A percentile compares a stretch with the other conserved stretches of the same genome.
Conservation (phyloP, 2,329 filamentous ascomycete species). For the Alternaria sp. region DNA sequence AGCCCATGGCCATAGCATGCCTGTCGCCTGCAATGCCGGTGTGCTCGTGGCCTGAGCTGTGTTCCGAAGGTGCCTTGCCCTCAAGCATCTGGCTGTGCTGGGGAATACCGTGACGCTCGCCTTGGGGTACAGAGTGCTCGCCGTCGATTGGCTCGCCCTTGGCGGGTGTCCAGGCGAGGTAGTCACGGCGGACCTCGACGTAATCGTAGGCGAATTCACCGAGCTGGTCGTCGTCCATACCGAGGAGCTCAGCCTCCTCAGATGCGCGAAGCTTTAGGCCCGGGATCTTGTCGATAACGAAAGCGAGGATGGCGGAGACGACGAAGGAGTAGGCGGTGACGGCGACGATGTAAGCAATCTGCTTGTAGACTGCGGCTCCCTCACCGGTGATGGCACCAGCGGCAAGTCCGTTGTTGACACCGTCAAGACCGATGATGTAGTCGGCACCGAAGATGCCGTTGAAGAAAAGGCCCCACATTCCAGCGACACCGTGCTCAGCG, state of each 20-base stretch:
- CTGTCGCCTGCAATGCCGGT: constrained; percentile 62
- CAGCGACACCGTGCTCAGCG: constrained; percentile 86
- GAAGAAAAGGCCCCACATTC: constrained; percentile 80
- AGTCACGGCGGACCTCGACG: constrained; percentile 87
- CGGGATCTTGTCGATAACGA: constrained; percentile 76
- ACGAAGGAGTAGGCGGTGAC: constrained; percentile 74
- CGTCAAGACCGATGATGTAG: constrained; percentile 78
- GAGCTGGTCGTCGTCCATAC: constrained; percentile 90
- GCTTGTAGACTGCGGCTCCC: constrained; percentile 78
- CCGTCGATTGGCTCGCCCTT: constrained; percentile 70
- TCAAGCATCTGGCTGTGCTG: constrained; percentile 74
- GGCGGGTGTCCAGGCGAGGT: constrained; percentile 85
- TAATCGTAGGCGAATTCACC: constrained; percentile 92
- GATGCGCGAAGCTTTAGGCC: constrained; percentile 81
- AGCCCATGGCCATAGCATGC: constrained; percentile 58
- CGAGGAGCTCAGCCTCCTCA: constrained; percentile 83
- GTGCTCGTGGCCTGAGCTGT: constrained; percentile 54
- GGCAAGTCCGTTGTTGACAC: constrained; percentile 71
- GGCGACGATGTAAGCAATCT: constrained; percentile 79
- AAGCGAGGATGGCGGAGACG: constrained; percentile 77
- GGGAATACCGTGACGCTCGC: constrained; percentile 73
- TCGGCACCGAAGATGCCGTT: constrained; percentile 80
- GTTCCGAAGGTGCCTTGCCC: constrained; percentile 61
- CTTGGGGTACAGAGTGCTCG: constrained; percentile 70
- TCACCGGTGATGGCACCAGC: constrained; percentile 77